Evolutionary conservation across 176 grass and related monocot species (phyloP), one percentile per base, ranked within the genome.

Genomic region (Carex myosuroides): DNA sequence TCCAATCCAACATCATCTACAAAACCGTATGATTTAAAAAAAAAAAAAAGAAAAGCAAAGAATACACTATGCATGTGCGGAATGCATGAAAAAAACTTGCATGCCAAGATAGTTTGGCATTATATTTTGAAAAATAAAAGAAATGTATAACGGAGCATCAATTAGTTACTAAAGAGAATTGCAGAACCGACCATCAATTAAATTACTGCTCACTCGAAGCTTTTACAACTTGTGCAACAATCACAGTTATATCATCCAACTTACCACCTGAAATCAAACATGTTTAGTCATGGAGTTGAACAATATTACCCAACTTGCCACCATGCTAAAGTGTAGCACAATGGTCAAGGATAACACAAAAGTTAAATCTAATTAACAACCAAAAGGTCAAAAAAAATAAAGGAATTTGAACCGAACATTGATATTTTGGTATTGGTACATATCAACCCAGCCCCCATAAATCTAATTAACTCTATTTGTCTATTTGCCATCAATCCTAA

Each of bases 181-280:
- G 20, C 44, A 67, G 16, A 82, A 54, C 32, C 26, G 0, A 22
- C 10, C 13, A 64, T 41, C 37, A 82, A 8, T 82, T 62, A 52
- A 52, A 3, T 66, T 65, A 67, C 59, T 63, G 59, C 44, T 82
- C 60, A 67, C 24, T 52, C 13, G 61, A 61, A 67, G 62, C 60
- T 65, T 82, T 46, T 26, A 64, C 91, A 67, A 92, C 88, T 90
- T 84, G 86, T 13, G 89, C 92, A 0, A 98, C 92, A 53, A 93
- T 86, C 13, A 93, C 95, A 8, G 92, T 98, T 57, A 98, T 92
- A 76, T 98, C 95, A 85, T 98, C 95, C 88, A 94, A 87, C 85
- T 98, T 98, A 85, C 92, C 95, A 76, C 95, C 95, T 98, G 87
- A 61, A 44, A 39, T 6, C 18, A 81, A 46, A 86, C 81, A 82